A percentile compares a stretch with the other conserved stretches of the same genome.
phyloP scores from a whole-genome alignment of 352 stramenopile species.

The Globisporangium echinulatum region DNA sequence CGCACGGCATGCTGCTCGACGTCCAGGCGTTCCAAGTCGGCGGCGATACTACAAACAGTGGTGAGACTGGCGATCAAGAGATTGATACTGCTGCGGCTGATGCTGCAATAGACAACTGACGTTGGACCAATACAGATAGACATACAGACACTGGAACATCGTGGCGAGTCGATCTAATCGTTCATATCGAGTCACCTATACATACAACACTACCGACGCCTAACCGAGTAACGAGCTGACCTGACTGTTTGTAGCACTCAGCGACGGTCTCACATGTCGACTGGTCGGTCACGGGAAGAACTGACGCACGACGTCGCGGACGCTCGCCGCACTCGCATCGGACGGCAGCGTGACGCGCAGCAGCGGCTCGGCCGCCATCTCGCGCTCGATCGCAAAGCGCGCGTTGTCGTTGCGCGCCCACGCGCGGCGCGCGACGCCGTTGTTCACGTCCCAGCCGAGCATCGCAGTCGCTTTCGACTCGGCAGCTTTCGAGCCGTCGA shows the following conservation, averaged over 20 bases:
- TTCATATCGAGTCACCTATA: no score
- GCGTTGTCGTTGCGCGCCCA: conserved; percentile 86
- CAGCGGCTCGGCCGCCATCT: conserved; percentile 77
- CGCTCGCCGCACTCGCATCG: conserved; percentile 29
- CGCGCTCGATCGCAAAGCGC: conserved; percentile 70
- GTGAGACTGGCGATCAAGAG: background rate
- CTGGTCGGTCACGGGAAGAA: conserved; percentile 17
- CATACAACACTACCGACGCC: no score
- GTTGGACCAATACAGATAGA: background rate
- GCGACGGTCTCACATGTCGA: no score
- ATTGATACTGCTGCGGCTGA: background rate
- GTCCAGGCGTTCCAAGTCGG: conserved; percentile 18
- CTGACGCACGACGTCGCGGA: conserved; percentile 41
- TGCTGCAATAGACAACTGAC: no score
- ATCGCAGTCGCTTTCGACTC: conserved; percentile 60
- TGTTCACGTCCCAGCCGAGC: conserved; percentile 89
- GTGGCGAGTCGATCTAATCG: no score
- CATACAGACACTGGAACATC: background rate
- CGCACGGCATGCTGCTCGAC: conserved; percentile 35
- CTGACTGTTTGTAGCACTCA: no score
- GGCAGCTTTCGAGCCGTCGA: conserved; percentile 71
- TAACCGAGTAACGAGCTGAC: no score
- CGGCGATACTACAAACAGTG: conserved; percentile 1
- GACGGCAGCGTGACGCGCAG: conserved; percentile 52
- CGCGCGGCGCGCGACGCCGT: conserved; percentile 70